phyloP scores from a whole-genome alignment of 2,329 filamentous ascomycete genomes.

The Colletotrichum limetticola region DNA sequence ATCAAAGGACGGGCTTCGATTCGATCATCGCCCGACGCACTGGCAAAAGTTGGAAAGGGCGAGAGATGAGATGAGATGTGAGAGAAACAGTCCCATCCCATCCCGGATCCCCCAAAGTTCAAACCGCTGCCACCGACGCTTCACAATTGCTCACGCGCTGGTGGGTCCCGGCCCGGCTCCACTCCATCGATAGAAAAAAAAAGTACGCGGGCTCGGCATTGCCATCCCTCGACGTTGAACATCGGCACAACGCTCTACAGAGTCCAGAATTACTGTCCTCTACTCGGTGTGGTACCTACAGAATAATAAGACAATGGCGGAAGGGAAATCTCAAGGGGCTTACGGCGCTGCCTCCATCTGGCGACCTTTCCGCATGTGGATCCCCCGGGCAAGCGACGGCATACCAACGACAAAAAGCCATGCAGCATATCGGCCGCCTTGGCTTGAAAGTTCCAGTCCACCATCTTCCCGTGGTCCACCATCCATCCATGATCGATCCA shows the following conservation, averaged over 20 bases:
- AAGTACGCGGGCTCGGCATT: conserved; percentile 25
- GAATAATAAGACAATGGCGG: neutral
- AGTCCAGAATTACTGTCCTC: neutral
- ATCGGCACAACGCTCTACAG: neutral
- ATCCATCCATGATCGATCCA: neutral
- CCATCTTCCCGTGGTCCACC: neutral
- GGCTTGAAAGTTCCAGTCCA: neutral
- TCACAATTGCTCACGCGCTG: conserved; percentile 33
- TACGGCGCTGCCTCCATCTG: neutral
- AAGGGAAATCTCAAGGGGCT: neutral
- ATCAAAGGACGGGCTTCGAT: conserved; percentile 4
- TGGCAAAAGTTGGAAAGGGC: neutral
- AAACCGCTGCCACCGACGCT: conserved; percentile 19
- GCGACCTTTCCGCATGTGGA: conserved; percentile 1
- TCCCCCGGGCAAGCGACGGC: conserved; percentile 8
- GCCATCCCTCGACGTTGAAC: conserved; percentile 8
- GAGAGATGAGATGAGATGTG: conserved; percentile 32
- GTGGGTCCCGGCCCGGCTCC: conserved; percentile 22
- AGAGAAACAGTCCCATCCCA: conserved; percentile 22
- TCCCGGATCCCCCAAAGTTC: neutral
- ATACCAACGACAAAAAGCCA: neutral
- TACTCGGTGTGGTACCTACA: neutral
- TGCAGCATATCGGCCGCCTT: neutral
- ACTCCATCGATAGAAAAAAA: neutral
- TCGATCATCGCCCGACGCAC: conserved; percentile 2